These are phyloP conservation scores for Hysterium pulicare DNA, from an alignment of 2,329 filamentous ascomycete species.

Conservation along the genomic window DNA sequence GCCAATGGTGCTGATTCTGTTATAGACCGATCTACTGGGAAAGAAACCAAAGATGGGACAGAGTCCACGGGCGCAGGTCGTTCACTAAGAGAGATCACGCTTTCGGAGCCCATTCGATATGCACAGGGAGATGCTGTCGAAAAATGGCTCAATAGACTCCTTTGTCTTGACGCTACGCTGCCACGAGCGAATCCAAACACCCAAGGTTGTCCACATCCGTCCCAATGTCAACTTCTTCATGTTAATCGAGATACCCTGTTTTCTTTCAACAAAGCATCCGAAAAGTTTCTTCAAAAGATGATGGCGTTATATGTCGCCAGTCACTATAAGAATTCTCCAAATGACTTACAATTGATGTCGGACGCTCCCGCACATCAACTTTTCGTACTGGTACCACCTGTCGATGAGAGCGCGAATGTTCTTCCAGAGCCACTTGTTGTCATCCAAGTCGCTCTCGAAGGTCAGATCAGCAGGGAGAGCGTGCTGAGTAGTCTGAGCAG, in stretches of 20 bases:
- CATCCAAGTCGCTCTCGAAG: slow-evolving; percentile 90
- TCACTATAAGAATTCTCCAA: slow-evolving; percentile 97
- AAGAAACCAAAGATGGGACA: slow-evolving; percentile 46
- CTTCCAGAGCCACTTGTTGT: slow-evolving; percentile 93
- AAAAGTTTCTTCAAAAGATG: slow-evolving; percentile 97
- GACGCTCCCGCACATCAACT: slow-evolving; percentile 96
- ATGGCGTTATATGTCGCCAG: slow-evolving; percentile 95
- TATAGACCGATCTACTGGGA: slow-evolving; percentile 76
- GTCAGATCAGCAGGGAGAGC: slow-evolving; percentile 88
- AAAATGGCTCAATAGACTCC: slow-evolving; percentile 90
- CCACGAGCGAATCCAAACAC: slow-evolving; percentile 70
- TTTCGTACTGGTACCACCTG: slow-evolving; percentile 87
- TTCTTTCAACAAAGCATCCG: slow-evolving; percentile 94
- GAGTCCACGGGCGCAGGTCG: slow-evolving; percentile 55
- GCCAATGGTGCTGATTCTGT: slow-evolving; percentile 57
- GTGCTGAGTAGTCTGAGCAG: slow-evolving; percentile 86
- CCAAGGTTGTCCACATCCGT: slow-evolving; percentile 83
- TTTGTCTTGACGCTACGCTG: slow-evolving; percentile 90
- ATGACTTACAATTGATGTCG: slow-evolving; percentile 97
- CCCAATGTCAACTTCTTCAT: slow-evolving; percentile 84
- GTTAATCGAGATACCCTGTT: slow-evolving; percentile 98
- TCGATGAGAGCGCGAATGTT: slow-evolving; percentile 70
- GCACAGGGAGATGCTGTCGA: slow-evolving; percentile 87
- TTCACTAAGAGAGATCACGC: slow-evolving; percentile 83
- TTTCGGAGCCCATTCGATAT: slow-evolving; percentile 93